Percentiles rank a stretch among this genome's conserved stretches.
These are phyloP conservation scores for Cyclostephanos invisitatus DNA, from an alignment of 108 stramenopile genomes.

Conservation along the genomic window DNA sequence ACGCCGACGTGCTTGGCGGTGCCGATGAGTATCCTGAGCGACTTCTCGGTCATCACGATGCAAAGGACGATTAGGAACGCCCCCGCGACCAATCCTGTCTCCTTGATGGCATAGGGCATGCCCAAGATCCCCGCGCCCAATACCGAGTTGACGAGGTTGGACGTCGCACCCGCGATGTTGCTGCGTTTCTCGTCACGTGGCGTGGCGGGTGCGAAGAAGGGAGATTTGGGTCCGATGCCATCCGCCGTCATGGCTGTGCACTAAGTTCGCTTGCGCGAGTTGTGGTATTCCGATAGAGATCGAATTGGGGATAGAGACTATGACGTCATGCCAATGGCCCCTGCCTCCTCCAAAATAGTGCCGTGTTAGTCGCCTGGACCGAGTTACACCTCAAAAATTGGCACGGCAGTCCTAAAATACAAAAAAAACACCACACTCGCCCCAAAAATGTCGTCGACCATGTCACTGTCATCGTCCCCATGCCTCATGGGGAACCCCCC, in stretches of 20 bases:
- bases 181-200: slow-evolving; percentile 12
- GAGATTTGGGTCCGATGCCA: slow-evolving; percentile 34
- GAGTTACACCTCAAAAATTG: too few relatives aligned
- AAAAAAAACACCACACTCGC: too few relatives aligned
- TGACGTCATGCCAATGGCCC: too few relatives aligned
- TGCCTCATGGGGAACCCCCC: too few relatives aligned
- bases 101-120: slow-evolving; percentile 80
- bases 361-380: too few relatives aligned
- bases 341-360: too few relatives aligned
- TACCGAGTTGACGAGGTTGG: slow-evolving; percentile 86
- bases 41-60: slow-evolving; percentile 65
- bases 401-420: too few relatives aligned
- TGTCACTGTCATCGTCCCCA: too few relatives aligned
- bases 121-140: slow-evolving; percentile 89
- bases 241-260: not conserved
- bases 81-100: slow-evolving; percentile 79
- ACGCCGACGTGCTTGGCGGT: slow-evolving; percentile 81
- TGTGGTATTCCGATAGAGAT: too few relatives aligned
- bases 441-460: too few relatives aligned
- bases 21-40: slow-evolving; percentile 65
- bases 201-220: slow-evolving; percentile 54
- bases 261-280: not conserved
- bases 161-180: slow-evolving; percentile 57
- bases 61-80: slow-evolving; percentile 57
- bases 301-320: too few relatives aligned